Evolutionary conservation across 108 stramenopile genomes (phyloP).

Genomic region (Skeletonema potamos): DNA sequence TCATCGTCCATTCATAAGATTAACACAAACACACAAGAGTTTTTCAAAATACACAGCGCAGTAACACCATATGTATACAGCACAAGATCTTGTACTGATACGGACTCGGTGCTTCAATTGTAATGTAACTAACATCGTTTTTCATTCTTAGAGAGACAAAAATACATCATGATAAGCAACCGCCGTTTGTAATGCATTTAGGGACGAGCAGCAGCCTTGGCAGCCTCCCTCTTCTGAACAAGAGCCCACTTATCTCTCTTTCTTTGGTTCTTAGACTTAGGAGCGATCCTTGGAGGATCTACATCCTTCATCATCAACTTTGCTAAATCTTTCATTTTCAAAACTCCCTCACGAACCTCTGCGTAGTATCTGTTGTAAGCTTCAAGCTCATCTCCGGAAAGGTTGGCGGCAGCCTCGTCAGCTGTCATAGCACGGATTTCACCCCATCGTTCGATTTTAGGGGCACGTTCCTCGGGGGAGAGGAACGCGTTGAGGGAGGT

Average conservation of each 20-base stretch:
- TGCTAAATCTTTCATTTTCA: conserved; percentile 64
- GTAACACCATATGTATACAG: background rate
- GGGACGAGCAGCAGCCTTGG: conserved; percentile 22
- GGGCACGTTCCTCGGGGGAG: conserved; percentile 56
- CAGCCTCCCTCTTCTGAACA: conserved; percentile 45
- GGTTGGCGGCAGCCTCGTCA: conserved; percentile 60
- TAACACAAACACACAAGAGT: background rate
- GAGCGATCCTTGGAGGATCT: conserved; percentile 62
- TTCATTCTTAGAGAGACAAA: background rate
- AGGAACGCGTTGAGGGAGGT: conserved; percentile 39
- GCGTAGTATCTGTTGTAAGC: conserved; percentile 71
- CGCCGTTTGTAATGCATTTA: conserved; percentile 1
- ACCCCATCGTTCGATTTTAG: conserved; percentile 61
- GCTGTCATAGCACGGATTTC: conserved; percentile 58
- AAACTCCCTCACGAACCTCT: conserved; percentile 67
- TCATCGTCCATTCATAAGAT: background rate
- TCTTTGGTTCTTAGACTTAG: conserved; percentile 77
- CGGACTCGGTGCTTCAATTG: background rate
- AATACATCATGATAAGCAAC: background rate
- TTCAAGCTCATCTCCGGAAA: conserved; percentile 73
- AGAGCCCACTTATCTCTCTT: conserved; percentile 69
- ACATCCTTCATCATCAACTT: conserved; percentile 55
- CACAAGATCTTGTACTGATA: background rate
- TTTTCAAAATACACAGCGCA: background rate
- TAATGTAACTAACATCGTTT: background rate